These are phyloP conservation scores for Colletotrichum sp. DNA, from an alignment of 2,329 filamentous ascomycete genomes.

Conservation along the genomic window DNA sequence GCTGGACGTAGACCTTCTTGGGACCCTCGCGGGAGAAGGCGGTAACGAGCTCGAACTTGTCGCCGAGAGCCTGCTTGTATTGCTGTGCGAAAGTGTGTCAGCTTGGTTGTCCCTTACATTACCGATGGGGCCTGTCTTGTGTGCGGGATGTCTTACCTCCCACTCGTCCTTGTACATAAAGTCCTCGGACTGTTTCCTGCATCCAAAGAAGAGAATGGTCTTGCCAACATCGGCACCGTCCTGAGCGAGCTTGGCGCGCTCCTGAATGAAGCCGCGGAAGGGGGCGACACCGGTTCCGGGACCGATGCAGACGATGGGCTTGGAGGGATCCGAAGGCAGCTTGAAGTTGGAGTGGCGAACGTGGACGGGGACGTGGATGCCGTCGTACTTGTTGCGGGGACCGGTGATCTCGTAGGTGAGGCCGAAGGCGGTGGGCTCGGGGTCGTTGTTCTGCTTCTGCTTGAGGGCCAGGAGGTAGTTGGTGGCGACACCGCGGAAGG, in stretches of 20 bases:
- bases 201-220: conserved; percentile 94
- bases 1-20: conserved; percentile 97
- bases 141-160: conserved; percentile 68
- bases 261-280: conserved; percentile 94
- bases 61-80: conserved; percentile 82
- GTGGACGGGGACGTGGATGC: conserved; percentile 92
- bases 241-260: conserved; percentile 83
- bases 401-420: conserved; percentile 86
- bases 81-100: conserved; percentile 55
- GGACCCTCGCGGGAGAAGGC: conserved; percentile 91
- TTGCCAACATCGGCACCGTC: conserved; percentile 84
- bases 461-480: conserved; percentile 96
- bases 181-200: conserved; percentile 85
- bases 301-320: conserved; percentile 94
- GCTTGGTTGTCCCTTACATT: not conserved
- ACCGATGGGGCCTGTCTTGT: not conserved
- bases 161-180: conserved; percentile 93
- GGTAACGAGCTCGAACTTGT: conserved; percentile 88
- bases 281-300: conserved; percentile 96
- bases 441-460: conserved; percentile 93
- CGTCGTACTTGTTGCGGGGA: conserved; percentile 96
- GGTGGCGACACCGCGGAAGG: conserved; percentile 92
- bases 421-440: conserved; percentile 81
- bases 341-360: conserved; percentile 99
- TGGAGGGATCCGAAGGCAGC: conserved; percentile 90